Base-by-base conservation (phyloP, 1,284 basidiomycete genomes). In the Cerrena zonata region DNA sequence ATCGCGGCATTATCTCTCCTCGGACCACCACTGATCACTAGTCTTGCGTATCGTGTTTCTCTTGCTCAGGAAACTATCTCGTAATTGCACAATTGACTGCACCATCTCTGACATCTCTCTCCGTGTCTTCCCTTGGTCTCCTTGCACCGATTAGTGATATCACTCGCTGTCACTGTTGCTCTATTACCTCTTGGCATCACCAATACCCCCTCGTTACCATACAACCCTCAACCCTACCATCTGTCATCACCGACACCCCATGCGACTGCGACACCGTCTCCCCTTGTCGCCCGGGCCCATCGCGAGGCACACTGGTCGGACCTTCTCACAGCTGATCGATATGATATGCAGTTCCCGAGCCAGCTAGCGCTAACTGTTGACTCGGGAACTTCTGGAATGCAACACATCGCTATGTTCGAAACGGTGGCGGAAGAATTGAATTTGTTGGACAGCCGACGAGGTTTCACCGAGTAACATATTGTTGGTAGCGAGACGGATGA, bases 371-470 rank as follows among this genome's bases (percentile, higher is more conserved):
- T 18, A 27, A n/a, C 11, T 19, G 21, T 25, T 48, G 47, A 48
- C 47, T 48, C 47, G 47, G 47, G 47, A 48, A 48, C 45, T 42
- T 42, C 41, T 42, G 41, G 41, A 42, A 42, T 15, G 15, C 5
- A 22, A 7, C 7, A 5, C 39, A 40, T 7, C 41, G 41, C 13
- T 42, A n/a, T n/a, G n/a, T n/a, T n/a, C n/a, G n/a, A n/a, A n/a
- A n/a, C n/a, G n/a, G n/a, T n/a, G n/a, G n/a, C n/a, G n/a, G n/a
- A n/a, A n/a, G n/a, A n/a, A n/a, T n/a, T n/a, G n/a, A n/a, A n/a
- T n/a, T n/a, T n/a, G n/a, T n/a, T n/a, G n/a, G n/a, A n/a, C n/a
- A n/a, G n/a, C n/a, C n/a, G n/a, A n/a, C n/a, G n/a, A n/a, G n/a
- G n/a, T n/a, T n/a, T n/a, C n/a, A n/a, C n/a, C n/a, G n/a, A n/a